Evolutionary conservation across 331 rosid genomes (phyloP).

Genomic region (Malus hybrid): DNA sequence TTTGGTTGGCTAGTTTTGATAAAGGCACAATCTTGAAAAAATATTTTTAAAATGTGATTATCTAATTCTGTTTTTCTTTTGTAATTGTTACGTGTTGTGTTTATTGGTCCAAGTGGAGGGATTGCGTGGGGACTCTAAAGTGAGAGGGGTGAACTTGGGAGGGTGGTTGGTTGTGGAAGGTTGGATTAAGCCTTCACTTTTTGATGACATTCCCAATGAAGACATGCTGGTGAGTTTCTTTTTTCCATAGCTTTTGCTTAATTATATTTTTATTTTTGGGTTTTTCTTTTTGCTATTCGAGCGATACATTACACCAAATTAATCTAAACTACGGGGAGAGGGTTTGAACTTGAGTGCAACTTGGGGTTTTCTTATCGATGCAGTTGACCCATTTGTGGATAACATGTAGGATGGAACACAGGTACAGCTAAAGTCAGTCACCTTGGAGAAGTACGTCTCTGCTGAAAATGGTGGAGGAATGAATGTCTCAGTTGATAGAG

Average conservation of each 20-base stretch:
- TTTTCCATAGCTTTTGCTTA: too few relatives aligned
- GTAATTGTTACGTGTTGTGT: conserved; percentile 11
- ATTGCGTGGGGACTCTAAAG: conserved; percentile 50
- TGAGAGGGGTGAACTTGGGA: conserved; percentile 89
- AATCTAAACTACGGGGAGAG: neutral
- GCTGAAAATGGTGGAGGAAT: conserved; percentile 87
- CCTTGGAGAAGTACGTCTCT: conserved; percentile 61
- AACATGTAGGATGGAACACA: conserved; percentile 66
- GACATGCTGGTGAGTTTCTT: too few relatives aligned
- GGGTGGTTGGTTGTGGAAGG: conserved; percentile 96
- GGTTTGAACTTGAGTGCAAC: neutral
- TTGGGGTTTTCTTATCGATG: conserved; percentile 6
- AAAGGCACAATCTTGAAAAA: too few relatives aligned
- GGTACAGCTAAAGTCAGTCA: conserved; percentile 69
- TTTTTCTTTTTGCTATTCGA: too few relatives aligned
- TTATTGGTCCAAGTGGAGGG: conserved; percentile 55
- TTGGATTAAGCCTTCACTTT: conserved; percentile 52
- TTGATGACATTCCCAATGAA: too few relatives aligned
- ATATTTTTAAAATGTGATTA: too few relatives aligned
- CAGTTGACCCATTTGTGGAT: conserved; percentile 13
- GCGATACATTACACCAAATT: neutral
- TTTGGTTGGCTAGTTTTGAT: too few relatives aligned
- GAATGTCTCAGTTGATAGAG: conserved; percentile 63
- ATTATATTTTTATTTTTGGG: neutral
- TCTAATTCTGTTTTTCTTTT: too few relatives aligned